A percentile compares a stretch with the other conserved stretches of the same genome.
Evolutionary conservation across 331 rosid genomes (phyloP).

Genomic region (Prunus yedoensis): DNA sequence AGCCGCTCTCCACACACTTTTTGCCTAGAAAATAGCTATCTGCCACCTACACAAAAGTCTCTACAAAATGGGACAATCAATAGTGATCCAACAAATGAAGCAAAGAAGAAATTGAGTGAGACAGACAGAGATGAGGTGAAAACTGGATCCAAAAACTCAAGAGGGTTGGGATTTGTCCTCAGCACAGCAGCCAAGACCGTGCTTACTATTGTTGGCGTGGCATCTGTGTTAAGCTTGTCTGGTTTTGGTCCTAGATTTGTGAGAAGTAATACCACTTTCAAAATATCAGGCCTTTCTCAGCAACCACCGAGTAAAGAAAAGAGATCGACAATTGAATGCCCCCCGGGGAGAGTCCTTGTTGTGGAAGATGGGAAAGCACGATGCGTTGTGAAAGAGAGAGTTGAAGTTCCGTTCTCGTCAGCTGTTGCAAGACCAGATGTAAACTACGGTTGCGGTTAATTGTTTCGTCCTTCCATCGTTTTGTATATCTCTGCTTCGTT

Average conservation of each 20-base stretch:
- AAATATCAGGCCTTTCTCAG: slow-evolving; percentile 32
- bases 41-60: slow-evolving; percentile 45
- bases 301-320: slow-evolving; percentile 31
- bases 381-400: slow-evolving; percentile 94
- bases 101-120: slow-evolving; percentile 33
- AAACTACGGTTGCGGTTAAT: slow-evolving; percentile 86
- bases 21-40: slow-evolving; percentile 45
- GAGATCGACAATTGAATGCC: slow-evolving; percentile 44
- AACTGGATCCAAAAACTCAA: slow-evolving; percentile 35
- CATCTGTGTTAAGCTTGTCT: slow-evolving; percentile 62
- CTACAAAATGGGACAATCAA: slow-evolving; percentile 50
- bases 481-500: slow-evolving; percentile 34
- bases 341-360: slow-evolving; percentile 73
- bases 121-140: slow-evolving; percentile 34
- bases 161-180: slow-evolving; percentile 46
- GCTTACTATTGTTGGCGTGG: slow-evolving; percentile 65
- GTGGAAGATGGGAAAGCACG: slow-evolving; percentile 73
- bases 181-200: slow-evolving; percentile 65
- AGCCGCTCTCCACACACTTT: slow-evolving; percentile 56
- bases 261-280: slow-evolving; percentile 33
- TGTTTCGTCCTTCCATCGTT: slow-evolving; percentile 6
- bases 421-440: slow-evolving; percentile 78
- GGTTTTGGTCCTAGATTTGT: slow-evolving; percentile 62
- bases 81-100: slow-evolving; percentile 35
- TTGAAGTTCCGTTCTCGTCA: slow-evolving; percentile 89